Base-by-base conservation (phyloP, 805 yeast species). In the Candida yuanshanica region DNA sequence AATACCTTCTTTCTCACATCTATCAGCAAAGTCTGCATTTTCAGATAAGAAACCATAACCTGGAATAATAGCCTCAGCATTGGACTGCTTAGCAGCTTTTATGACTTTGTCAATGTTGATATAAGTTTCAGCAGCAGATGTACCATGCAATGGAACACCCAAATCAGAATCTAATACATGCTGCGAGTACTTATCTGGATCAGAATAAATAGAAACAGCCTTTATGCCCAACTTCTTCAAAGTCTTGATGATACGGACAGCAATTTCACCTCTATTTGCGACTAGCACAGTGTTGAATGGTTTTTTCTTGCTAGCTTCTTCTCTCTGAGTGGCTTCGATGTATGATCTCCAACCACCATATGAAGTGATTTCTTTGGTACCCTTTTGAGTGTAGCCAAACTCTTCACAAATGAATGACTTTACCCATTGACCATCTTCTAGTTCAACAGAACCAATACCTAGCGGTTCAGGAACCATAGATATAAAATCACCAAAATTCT, bases 261-360 rank as follows among this genome's bases (percentile, higher is more conserved):
- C 97, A 55, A 91, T 91, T 66, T 91, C 99, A 61, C 98, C 98
- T 66, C 99, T 78, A 69, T 91, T 91, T 32, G 98, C 98, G 41
- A 91, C 93, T 42, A 91, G 72, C n/a, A 91, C 96, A 10, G 83
- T 75, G 17, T 79, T 70, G 65, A 89, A 88, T 1, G 95, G 93
- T 54, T 75, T 77, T 43, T 65, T 65, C 14, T 33, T 31, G 8
- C 51, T 45, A 31, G 56, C 55, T 17, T 54, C 53, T 18, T 50
- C 50, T 27, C 55, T 43, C 57, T 65, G 44, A 40, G 69, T 45
- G 13, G 60, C 60, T 37, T 49, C 56, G 36, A 75, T 66, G 65
- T 85, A 87, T 2, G 70, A 65, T 60, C 81, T 79, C 91, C 96
- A 91, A 5, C 96, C 95, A 34, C 97, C 97, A 58, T 67, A 83